Evolutionary conservation across 169 alveolate species (phyloP).

Genomic region (Prorocentrum cordatum): DNA sequence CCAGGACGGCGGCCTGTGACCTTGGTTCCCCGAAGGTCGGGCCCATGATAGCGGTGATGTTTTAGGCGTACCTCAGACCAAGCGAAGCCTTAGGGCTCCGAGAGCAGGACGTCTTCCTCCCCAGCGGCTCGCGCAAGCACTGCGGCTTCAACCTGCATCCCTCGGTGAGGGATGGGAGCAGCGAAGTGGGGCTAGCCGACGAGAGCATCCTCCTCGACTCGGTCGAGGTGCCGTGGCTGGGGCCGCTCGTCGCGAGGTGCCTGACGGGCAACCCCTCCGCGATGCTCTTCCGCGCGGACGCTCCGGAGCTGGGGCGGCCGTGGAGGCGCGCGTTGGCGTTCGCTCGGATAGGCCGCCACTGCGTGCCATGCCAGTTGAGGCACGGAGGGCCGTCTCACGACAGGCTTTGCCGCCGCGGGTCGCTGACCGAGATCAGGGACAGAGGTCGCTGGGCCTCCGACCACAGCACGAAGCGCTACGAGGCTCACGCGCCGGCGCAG

Average conservation of each 20-base stretch:
- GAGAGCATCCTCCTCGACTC: conserved; percentile 1
- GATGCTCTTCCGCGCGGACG: no score
- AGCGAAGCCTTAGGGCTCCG: neutral
- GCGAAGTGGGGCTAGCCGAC: neutral
- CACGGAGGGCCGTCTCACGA: conserved; percentile 29
- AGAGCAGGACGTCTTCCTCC: neutral
- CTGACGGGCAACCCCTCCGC: no score
- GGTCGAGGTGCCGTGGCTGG: no score
- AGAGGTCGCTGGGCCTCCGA: conserved; percentile 35
- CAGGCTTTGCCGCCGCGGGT: neutral
- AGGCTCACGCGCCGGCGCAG: neutral
- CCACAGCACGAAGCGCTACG: neutral
- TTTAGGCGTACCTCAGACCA: conserved; percentile 4
- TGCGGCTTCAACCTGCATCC: neutral
- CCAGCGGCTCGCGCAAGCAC: neutral
- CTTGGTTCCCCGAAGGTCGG: neutral
- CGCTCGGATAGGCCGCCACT: neutral
- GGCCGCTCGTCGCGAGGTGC: no score
- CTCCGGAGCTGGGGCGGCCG: no score
- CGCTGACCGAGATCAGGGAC: neutral
- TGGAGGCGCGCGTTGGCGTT: no score
- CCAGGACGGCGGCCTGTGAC: no score
- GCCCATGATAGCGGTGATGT: neutral
- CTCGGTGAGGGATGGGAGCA: neutral
- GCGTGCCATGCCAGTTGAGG: neutral